phyloP scores from a whole-genome alignment of 345 rosid species.

The Citrus sp. region DNA sequence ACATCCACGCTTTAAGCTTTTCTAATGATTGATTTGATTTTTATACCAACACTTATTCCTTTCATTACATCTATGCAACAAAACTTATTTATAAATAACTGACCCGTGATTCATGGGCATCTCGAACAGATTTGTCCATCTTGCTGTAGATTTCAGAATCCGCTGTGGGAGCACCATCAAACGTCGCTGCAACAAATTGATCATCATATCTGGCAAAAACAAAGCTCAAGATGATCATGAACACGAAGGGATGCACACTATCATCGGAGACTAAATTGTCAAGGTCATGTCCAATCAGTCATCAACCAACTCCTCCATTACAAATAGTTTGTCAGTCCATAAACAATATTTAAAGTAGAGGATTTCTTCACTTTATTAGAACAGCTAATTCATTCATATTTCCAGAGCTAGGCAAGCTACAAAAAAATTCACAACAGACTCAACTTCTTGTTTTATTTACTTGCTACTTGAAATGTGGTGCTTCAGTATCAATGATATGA shows the following conservation, averaged over 20 bases:
- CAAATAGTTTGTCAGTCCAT: background rate
- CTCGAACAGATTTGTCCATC: conserved; percentile 65
- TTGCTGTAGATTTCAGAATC: conserved; percentile 77
- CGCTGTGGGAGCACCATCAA: conserved; percentile 90
- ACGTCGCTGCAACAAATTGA: conserved; percentile 66
- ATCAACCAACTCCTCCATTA: background rate
- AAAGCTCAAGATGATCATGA: conserved; percentile 10
- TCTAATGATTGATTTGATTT: background rate
- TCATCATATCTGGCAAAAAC: conserved; percentile 61
- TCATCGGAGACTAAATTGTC: background rate
- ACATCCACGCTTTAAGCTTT: background rate
- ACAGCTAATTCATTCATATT: background rate
- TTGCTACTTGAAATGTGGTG: background rate
- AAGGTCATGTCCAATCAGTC: background rate
- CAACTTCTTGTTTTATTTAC: background rate
- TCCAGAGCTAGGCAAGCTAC: background rate
- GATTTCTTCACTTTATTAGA: background rate
- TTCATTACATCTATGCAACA: background rate
- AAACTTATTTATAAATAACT: conserved; percentile 15
- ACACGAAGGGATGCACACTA: conserved; percentile 9
- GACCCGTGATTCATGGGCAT: conserved; percentile 82
- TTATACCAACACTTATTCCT: background rate
- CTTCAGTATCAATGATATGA: background rate
- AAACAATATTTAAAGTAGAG: background rate
- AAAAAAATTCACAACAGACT: background rate